Conservation (phyloP, 495 filamentous ascomycete genomes). For the Aspergillus campestris region DNA sequence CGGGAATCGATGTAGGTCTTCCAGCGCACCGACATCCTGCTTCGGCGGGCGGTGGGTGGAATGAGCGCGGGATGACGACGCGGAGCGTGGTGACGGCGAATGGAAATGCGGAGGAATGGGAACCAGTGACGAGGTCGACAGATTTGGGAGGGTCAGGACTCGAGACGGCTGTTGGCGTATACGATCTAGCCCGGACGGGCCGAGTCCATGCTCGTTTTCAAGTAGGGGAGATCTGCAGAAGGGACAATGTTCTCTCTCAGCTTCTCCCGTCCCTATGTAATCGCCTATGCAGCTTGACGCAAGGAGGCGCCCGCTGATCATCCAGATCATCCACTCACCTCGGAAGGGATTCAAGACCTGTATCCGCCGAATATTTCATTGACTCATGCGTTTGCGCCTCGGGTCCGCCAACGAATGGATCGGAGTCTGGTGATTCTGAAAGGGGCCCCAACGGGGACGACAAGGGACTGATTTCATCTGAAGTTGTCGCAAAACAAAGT, state of each 20-base stretch:
- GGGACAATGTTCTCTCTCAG: conserved; percentile 42
- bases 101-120: conserved; percentile 45
- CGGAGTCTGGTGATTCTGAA: conserved; percentile 34
- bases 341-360: conserved; percentile 36
- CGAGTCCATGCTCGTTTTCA: conserved; percentile 54
- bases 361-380: conserved; percentile 35
- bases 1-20: conserved; percentile 88
- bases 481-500: background rate
- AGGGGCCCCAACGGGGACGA: conserved; percentile 38
- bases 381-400: conserved; percentile 32
- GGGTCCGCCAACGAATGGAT: conserved; percentile 50
- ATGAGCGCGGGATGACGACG: conserved; percentile 44
- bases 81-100: conserved; percentile 48
- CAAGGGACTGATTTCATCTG: conserved; percentile 40
- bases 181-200: conserved; percentile 73
- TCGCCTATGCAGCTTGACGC: conserved; percentile 5
- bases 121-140: conserved; percentile 53
- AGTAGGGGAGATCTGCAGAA: conserved; percentile 55
- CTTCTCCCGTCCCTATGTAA: background rate
- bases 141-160: conserved; percentile 57
- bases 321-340: conserved; percentile 24
- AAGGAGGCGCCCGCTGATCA: conserved; percentile 10
- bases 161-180: conserved; percentile 78
- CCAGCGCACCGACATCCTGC: conserved; percentile 59
- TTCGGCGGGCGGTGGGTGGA: conserved; percentile 54